phyloP scores from a whole-genome alignment of 805 yeast species.

The Tetrapisispora arboricola region DNA sequence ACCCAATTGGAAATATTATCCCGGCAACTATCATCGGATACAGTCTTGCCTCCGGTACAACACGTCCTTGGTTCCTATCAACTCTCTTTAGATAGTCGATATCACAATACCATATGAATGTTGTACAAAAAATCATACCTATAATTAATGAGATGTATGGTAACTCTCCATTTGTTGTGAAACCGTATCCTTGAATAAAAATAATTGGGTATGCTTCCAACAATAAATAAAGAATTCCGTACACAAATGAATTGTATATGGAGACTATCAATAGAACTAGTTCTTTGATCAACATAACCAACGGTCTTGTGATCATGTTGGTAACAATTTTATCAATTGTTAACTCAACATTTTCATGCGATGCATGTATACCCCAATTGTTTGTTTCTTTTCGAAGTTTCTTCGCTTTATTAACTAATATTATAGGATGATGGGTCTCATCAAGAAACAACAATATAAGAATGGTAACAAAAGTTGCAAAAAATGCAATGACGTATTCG shows the following conservation, averaged over 20 bases:
- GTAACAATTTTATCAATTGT: constrained; percentile 49
- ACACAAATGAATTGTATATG: constrained; percentile 66
- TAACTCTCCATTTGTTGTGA: constrained; percentile 42
- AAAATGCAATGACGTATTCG: constrained; percentile 56
- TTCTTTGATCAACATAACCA: constrained; percentile 55
- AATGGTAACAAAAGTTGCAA: constrained; percentile 34
- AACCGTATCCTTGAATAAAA: constrained; percentile 52
- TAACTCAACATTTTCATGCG: constrained; percentile 56
- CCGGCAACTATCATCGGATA: constrained; percentile 69
- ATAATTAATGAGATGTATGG: constrained; percentile 71
- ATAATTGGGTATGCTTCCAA: constrained; percentile 69
- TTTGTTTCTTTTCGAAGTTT: constrained; percentile 56
- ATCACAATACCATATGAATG: constrained; percentile 43
- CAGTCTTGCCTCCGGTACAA: constrained; percentile 71
- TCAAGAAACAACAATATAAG: constrained; percentile 34
- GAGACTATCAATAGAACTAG: constrained; percentile 64
- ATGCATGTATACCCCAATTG: constrained; percentile 77
- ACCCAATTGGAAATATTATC: constrained; percentile 61
- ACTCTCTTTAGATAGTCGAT: constrained; percentile 39
- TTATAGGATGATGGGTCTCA: constrained; percentile 67
- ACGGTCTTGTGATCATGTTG: constrained; percentile 58
- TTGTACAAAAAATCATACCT: constrained; percentile 56
- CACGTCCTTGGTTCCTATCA: constrained; percentile 40
- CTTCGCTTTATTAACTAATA: constrained; percentile 53
- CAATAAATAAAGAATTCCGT: constrained; percentile 67